phyloP scores from a whole-genome alignment of 1,284 basidiomycete species.

The Trametes sp. region DNA sequence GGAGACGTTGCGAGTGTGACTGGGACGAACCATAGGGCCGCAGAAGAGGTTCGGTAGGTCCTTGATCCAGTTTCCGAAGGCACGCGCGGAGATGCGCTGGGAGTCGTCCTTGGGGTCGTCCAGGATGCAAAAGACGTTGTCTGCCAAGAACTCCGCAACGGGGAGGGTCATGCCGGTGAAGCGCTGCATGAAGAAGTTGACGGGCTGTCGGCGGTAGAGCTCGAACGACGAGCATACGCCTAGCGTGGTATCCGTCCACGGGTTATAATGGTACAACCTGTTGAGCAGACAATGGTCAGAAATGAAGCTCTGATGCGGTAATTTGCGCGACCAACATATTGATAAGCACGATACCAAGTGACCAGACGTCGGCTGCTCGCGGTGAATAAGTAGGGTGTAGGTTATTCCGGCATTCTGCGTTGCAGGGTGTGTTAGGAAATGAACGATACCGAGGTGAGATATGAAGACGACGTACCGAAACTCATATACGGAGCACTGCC shows the following conservation, averaged over 20 bases:
- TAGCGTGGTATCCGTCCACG: constrained; percentile 93
- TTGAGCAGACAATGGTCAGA: constrained; percentile 15
- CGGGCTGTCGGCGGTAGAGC: constrained; percentile 81
- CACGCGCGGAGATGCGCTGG: constrained; percentile 77
- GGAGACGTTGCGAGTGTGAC: constrained; percentile 59
- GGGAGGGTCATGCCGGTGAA: constrained; percentile 92
- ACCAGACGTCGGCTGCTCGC: constrained; percentile 97
- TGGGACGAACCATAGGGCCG: constrained; percentile 21
- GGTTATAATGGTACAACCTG: constrained; percentile 97
- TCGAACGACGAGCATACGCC: constrained; percentile 85
- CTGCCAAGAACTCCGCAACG: constrained; percentile 89
- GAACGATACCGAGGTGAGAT: neutral
- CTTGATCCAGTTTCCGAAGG: constrained; percentile 89
- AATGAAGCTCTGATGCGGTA: neutral
- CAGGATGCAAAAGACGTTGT: constrained; percentile 88
- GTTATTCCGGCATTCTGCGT: constrained; percentile 95
- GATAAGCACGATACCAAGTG: constrained; percentile 96
- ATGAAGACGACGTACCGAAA: constrained; percentile 73
- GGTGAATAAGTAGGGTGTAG: constrained; percentile 92
- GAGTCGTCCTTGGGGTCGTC: constrained; percentile 62
- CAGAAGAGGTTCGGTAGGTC: constrained; percentile 78
- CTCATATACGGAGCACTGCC: constrained; percentile 99
- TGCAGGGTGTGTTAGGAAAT: constrained; percentile 6
- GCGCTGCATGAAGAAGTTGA: constrained; percentile 87
- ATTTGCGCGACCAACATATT: constrained; percentile 76